Base-by-base conservation (phyloP, 2,329 filamentous ascomycete genomes). In the Chalaropsis thielavioides region DNA sequence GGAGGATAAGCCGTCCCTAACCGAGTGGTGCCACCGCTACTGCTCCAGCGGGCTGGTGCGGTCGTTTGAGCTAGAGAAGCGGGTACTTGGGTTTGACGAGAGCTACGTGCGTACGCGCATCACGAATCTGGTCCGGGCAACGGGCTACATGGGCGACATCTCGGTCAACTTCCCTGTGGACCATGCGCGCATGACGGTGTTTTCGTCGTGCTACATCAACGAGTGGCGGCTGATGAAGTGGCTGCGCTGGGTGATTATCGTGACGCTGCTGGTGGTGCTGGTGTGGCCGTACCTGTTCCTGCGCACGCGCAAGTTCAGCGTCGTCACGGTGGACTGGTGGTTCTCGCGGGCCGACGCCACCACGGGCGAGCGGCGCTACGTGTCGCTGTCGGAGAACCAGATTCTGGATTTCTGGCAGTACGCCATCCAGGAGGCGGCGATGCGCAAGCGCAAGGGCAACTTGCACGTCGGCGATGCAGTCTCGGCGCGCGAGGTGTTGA, bases 261-360 rank as follows among this genome's bases (percentile, higher is more conserved):
- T 88, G 5, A 84, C 84, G 0, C 83, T 90, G 67, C 73, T 88
- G 13, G 87, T 87, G 79, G 70, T 91, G 65, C 77, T 91, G 69
- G 77, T 81, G 2, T 91, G 88, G 88, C 88, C 88, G 0, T 80
- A 82, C 65, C 77, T 91, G 13, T 85, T 83, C 74, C 79, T 89
- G 71, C 74, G 80, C 19, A 91, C 88, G 1, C 83, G 82, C 71
- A 78, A 82, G 61, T 91, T 85, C 75, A 80, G 86, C 68, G 84
- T 88, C 1, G 79, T 83, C 2, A 76, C 78, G 24, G 80, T 81
- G 0, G 78, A 85, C 41, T 91, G 86, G 85, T 73, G 76, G 0
- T 85, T 80, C 69, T 81, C 80, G 2, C 70, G 72, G 3, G 68
- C 70, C 10, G 71, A 72, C 35, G 68, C 67, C 2, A 64, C 72